These are phyloP conservation scores for Eucalyptus sp. DNA, from an alignment of 345 rosid species.

Conservation along the genomic window DNA sequence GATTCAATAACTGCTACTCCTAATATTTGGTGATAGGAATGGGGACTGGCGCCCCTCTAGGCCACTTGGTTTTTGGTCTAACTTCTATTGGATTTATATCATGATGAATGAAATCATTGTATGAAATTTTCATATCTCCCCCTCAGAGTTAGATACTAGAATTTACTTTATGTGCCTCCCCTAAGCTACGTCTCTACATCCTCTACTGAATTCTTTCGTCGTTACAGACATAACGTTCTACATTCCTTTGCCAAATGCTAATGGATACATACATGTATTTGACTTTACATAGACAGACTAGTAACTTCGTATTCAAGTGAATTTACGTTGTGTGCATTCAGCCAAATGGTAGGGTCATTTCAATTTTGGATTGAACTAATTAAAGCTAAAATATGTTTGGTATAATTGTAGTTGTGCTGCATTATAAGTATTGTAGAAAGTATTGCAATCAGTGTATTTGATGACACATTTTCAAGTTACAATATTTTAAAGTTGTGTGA, in stretches of 20 bases:
- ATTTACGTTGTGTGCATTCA: background rate
- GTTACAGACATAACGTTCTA: too few species aligned
- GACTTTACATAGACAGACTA: background rate
- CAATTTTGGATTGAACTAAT: background rate
- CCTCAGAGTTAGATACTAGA: background rate
- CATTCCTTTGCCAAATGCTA: background rate
- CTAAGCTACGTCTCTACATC: background rate
- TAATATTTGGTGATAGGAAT: background rate
- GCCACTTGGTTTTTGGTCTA: background rate
- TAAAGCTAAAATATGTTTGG: background rate
- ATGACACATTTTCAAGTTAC: background rate
- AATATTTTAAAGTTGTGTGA: background rate
- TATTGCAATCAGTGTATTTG: background rate
- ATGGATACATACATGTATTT: background rate
- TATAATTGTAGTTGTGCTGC: background rate
- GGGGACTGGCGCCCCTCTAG: background rate
- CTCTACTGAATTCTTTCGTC: background rate
- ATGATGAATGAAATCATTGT: background rate
- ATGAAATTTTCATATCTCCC: background rate
- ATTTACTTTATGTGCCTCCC: too few species aligned
- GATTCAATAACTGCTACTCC: background rate
- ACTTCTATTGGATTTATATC: background rate
- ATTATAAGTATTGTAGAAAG: background rate
- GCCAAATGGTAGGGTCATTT: background rate
- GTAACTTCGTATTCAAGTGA: background rate